Evolutionary conservation across 148 eudicot species (phyloP).

Genomic region (Silene latifolia): DNA sequence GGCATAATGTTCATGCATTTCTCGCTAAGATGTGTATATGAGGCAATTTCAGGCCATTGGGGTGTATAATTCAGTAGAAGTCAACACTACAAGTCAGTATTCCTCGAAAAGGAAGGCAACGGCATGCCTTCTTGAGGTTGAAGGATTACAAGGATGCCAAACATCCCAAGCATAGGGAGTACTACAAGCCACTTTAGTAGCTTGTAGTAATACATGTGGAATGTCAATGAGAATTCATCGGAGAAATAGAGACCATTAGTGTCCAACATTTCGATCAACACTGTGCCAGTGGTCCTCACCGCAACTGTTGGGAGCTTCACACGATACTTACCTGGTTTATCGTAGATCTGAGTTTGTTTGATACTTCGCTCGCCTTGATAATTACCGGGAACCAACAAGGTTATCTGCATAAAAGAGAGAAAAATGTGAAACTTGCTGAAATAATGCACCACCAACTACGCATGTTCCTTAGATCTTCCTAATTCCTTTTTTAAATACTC

Average conservation of each 20-base stretch:
- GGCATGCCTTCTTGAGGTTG: constrained; percentile 88
- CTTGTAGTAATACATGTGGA: constrained; percentile 89
- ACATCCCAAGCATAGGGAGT: constrained; percentile 97
- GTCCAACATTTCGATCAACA: constrained; percentile 87
- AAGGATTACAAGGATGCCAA: constrained; percentile 75
- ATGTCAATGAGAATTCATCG: constrained; percentile 85
- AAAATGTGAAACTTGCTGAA: constrained; percentile 1
- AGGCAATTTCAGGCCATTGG: constrained; percentile 1
- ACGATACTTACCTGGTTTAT: constrained; percentile 60
- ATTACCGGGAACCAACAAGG: constrained; percentile 90
- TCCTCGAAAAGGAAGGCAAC: constrained; percentile 85
- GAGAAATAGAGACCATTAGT: constrained; percentile 71
- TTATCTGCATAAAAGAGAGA: constrained; percentile 38
- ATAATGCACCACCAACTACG: not conserved
- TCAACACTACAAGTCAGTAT: constrained; percentile 56
- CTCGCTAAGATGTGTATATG: constrained; percentile 1
- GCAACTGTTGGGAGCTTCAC: constrained; percentile 90
- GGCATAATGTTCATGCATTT: not conserved
- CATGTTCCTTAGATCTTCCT: not conserved
- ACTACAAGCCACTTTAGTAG: constrained; percentile 87
- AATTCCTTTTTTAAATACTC: too few relatives aligned
- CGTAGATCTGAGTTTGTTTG: constrained; percentile 56
- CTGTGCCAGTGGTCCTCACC: constrained; percentile 83
- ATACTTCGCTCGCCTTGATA: constrained; percentile 92
- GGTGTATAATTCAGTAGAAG: constrained; percentile 1